Base-by-base conservation (phyloP, 208 protist genomes). In the Angomonas deanei region DNA sequence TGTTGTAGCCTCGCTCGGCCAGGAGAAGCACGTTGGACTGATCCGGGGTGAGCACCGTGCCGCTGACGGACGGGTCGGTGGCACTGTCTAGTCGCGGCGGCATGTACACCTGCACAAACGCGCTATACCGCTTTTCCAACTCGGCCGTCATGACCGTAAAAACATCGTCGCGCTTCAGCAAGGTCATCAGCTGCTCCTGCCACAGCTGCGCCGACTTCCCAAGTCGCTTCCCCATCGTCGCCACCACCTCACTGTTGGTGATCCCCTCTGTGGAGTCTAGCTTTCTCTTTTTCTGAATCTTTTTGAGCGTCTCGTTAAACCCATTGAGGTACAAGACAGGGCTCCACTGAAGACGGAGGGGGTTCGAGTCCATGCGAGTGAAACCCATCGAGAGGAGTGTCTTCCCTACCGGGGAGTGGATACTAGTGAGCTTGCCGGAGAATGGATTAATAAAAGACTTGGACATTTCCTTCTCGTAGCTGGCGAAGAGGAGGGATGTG, bases 51-150 rank as follows among this genome's bases (percentile, higher is more conserved):
- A 96, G 68, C 2, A 54, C 61, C 50, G 70, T 67, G 13, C 55
- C 52, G 0, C 31, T 24, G 10, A 82, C 38, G 55, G 70, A 26
- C 13, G 76, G 76, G 64, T 92, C 84, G 3, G 74, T 60, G 39
- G 75, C 72, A 31, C 84, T 64, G 68, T 91, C 84, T 1, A 96
- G 79, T 61, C 89, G 89, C 1, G 86, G 77, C 10, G 90, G 86
- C 48, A 93, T 70, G 62, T 88, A 92, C 13, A 84, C 78, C 10
- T 33, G 67, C 19, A 65, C 63, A 8, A 88, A 68, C 13, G 70
- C 67, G 17, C 34, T 31, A 69, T 95, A 95, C 38, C 79, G 69
- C n/a, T 62, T 69, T 53, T 75, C 53, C 21, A 95, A 53, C 39
- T 81, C 74, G 30, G 66, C 68, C 26, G 63, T 61, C 0, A 92